Evolutionary conservation across 352 stramenopile species (phyloP).

Genomic region (Pseudoperonospora humuli): DNA sequence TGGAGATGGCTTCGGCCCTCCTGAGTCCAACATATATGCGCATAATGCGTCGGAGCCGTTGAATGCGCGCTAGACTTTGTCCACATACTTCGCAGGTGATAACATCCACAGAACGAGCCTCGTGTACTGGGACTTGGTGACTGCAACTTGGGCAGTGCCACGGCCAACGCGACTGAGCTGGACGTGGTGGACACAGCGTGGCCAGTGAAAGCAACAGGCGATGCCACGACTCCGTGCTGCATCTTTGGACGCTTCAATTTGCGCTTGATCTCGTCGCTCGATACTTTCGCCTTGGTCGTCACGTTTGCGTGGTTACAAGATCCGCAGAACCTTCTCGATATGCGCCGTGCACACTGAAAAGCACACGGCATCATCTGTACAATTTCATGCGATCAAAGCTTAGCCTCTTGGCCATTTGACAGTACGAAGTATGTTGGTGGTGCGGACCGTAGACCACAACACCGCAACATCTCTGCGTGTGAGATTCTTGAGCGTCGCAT

Average conservation of each 20-base stretch:
- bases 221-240: slow-evolving; percentile 24
- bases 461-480: no score
- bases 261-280: slow-evolving; percentile 59
- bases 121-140: slow-evolving; percentile 39
- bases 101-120: slow-evolving; percentile 23
- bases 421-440: no score
- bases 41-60: not conserved
- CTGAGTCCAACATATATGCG: slow-evolving; percentile 3
- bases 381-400: no score
- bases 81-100: no score
- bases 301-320: slow-evolving; percentile 4
- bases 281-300: slow-evolving; percentile 56
- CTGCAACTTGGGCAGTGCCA: slow-evolving; percentile 32
- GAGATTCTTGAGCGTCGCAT: no score
- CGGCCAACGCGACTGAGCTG: slow-evolving; percentile 9
- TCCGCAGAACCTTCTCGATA: no score
- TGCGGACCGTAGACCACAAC: no score
- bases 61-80: not conserved
- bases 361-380: no score
- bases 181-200: slow-evolving; percentile 10
- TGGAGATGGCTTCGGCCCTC: slow-evolving; percentile 47
- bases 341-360: no score
- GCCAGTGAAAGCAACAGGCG: slow-evolving; percentile 5
- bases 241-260: slow-evolving; percentile 58
- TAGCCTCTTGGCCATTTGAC: no score